These are phyloP conservation scores for Carpinus viminea DNA, from an alignment of 306 rosid genomes.

Conservation along the genomic window DNA sequence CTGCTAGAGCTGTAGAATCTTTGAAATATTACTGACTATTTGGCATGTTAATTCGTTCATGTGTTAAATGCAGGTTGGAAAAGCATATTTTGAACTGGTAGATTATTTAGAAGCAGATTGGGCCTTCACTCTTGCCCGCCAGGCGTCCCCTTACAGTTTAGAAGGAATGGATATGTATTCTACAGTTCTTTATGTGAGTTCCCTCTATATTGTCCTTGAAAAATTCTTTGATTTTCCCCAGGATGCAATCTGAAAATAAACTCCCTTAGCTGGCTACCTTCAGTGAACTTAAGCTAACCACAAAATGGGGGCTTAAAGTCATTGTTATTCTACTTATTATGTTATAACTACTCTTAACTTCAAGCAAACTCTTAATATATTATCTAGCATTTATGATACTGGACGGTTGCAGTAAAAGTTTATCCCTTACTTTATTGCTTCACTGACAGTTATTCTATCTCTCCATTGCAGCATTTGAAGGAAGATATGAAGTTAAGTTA, in stretches of 20 bases:
- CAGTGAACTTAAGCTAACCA: neutral
- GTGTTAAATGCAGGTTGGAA: slow-evolving; percentile 78
- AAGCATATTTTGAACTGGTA: slow-evolving; percentile 83
- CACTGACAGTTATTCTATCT: slow-evolving; percentile 24
- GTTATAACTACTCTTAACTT: neutral
- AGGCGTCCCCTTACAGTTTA: slow-evolving; percentile 74
- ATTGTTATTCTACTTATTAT: neutral
- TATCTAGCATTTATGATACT: neutral
- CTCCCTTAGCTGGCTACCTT: slow-evolving; percentile 12
- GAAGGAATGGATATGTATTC: slow-evolving; percentile 98
- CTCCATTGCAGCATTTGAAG: slow-evolving; percentile 84
- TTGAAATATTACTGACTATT: slow-evolving; percentile 14
- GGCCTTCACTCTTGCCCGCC: slow-evolving; percentile 83
- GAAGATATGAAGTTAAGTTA: slow-evolving; percentile 98
- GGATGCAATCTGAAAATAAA: neutral
- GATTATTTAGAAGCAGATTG: slow-evolving; percentile 90
- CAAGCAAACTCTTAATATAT: neutral
- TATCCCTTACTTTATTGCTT: slow-evolving; percentile 24
- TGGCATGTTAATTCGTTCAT: slow-evolving; percentile 12
- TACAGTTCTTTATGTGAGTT: slow-evolving; percentile 95
- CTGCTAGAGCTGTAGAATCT: neutral
- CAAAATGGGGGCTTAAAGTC: neutral
- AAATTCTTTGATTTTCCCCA: neutral
- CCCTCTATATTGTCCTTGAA: slow-evolving; percentile 15
- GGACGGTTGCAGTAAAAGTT: slow-evolving; percentile 16